Percentiles rank a stretch among this genome's conserved stretches.
Evolutionary conservation across 2,329 filamentous ascomycete species (phyloP).

Genomic region (Colletotrichum sp.): DNA sequence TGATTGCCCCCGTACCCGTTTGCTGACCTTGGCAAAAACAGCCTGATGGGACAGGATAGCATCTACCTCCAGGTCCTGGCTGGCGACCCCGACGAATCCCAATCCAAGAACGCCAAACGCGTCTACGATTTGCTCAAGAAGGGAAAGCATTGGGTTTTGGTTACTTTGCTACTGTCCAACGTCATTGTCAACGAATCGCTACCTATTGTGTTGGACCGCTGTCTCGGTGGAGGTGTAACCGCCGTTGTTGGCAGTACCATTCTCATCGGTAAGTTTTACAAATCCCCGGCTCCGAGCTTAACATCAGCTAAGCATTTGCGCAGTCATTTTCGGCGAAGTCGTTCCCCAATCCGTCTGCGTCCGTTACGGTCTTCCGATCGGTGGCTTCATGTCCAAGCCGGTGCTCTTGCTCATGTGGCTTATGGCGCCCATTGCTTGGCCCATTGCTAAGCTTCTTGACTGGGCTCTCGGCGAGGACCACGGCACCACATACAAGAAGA

Average conservation of each 20-base stretch:
- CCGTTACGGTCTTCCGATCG: slow-evolving; percentile 92
- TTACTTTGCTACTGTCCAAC: slow-evolving; percentile 91
- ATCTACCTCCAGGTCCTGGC: slow-evolving; percentile 97
- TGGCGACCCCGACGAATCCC: slow-evolving; percentile 81
- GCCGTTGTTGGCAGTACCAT: slow-evolving; percentile 93
- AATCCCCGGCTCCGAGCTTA: neutral
- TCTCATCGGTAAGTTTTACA: slow-evolving; percentile 75
- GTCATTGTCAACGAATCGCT: slow-evolving; percentile 98
- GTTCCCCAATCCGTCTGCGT: slow-evolving; percentile 96
- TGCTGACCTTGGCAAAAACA: slow-evolving; percentile 28
- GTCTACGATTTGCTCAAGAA: slow-evolving; percentile 81
- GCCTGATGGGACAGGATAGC: slow-evolving; percentile 79
- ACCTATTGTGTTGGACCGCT: slow-evolving; percentile 92
- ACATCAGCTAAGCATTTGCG: neutral
- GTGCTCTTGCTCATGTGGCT: slow-evolving; percentile 92
- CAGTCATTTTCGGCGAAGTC: slow-evolving; percentile 97
- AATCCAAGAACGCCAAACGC: slow-evolving; percentile 82
- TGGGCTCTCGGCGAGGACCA: slow-evolving; percentile 87
- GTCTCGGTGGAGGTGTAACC: slow-evolving; percentile 91
- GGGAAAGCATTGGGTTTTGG: slow-evolving; percentile 98
- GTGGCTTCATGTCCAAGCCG: slow-evolving; percentile 88
- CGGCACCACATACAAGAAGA: slow-evolving; percentile 97
- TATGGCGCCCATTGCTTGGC: slow-evolving; percentile 88
- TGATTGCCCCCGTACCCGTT: neutral
- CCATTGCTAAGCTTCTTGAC: slow-evolving; percentile 94